Evolutionary conservation across 139 green algal species (phyloP).

Genomic region (Chlorella sorokiniana): DNA sequence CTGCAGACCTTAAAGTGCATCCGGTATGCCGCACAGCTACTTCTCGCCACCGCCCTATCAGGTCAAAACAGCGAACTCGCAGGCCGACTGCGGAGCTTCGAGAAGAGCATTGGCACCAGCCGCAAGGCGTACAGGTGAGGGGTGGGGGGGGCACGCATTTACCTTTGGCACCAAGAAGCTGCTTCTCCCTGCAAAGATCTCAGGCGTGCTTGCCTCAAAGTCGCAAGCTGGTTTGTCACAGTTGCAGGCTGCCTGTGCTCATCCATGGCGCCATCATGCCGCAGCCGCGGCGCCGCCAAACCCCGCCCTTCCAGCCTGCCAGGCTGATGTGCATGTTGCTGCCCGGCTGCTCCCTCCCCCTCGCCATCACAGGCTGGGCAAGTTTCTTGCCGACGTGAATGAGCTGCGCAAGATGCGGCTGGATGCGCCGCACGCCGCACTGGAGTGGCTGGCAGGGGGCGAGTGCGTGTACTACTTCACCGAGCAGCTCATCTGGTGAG

Average conservation of each 20-base stretch:
- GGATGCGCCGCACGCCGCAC: constrained; percentile 32
- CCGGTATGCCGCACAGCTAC: constrained; percentile 71
- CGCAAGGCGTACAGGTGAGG: constrained; percentile 43
- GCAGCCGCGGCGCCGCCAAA: too few relatives aligned
- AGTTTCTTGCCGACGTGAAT: constrained; percentile 82
- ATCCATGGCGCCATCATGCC: too few relatives aligned
- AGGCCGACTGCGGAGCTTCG: constrained; percentile 59
- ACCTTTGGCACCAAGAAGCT: too few relatives aligned
- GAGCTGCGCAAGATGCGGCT: constrained; percentile 58
- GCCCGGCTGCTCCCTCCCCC: background rate
- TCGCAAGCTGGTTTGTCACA: too few relatives aligned
- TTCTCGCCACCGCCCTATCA: constrained; percentile 54
- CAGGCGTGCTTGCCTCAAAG: too few relatives aligned
- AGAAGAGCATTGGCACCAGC: constrained; percentile 66
- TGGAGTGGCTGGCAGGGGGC: constrained; percentile 72
- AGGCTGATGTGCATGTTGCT: constrained; percentile 43
- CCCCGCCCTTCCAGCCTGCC: constrained; percentile 62
- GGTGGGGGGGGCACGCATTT: background rate
- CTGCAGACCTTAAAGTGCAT: constrained; percentile 67
- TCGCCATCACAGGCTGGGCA: constrained; percentile 66
- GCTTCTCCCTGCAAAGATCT: too few relatives aligned
- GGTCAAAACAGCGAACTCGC: constrained; percentile 46
- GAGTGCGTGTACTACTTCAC: constrained; percentile 87
- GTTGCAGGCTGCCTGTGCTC: too few relatives aligned
- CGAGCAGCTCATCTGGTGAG: constrained; percentile 79